Percentiles rank a stretch among this genome's conserved stretches.
Evolutionary conservation across 2,329 filamentous ascomycete genomes (phyloP).

Genomic region (Rhynchosporium graminicola): DNA sequence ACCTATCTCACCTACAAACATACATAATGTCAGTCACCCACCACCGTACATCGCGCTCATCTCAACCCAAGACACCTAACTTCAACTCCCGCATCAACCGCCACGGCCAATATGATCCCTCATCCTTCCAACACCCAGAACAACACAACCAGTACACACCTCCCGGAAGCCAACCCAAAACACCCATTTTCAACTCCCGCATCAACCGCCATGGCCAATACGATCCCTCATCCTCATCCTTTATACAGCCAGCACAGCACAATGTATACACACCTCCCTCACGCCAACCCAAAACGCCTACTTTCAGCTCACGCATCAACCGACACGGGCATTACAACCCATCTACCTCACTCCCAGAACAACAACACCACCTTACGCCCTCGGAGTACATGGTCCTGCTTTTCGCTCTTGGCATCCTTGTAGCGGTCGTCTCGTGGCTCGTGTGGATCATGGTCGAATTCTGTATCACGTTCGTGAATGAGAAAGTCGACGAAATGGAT

Average conservation of each 20-base stretch:
- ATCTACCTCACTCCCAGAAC: conserved; percentile 1
- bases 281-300: conserved; percentile 6
- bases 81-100: conserved; percentile 3
- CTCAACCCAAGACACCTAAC: neutral
- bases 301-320: conserved; percentile 13
- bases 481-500: conserved; percentile 20
- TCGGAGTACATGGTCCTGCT: conserved; percentile 22
- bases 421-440: conserved; percentile 23
- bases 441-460: conserved; percentile 22
- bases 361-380: conserved; percentile 19
- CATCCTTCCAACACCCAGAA: neutral
- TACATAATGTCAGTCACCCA: conserved; percentile 7
- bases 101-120: neutral
- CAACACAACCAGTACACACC: neutral
- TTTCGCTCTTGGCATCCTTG: conserved; percentile 14
- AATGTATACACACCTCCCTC: neutral
- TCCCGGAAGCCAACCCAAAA: neutral
- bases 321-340: conserved; percentile 5
- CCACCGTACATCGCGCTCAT: neutral
- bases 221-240: neutral
- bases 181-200: neutral
- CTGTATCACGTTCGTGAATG: conserved; percentile 15
- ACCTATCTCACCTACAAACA: neutral
- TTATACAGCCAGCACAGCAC: no score
- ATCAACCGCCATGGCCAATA: neutral